These are phyloP conservation scores for Jaapia argillacea DNA, from an alignment of 768 basidiomycete species.

Conservation along the genomic window DNA sequence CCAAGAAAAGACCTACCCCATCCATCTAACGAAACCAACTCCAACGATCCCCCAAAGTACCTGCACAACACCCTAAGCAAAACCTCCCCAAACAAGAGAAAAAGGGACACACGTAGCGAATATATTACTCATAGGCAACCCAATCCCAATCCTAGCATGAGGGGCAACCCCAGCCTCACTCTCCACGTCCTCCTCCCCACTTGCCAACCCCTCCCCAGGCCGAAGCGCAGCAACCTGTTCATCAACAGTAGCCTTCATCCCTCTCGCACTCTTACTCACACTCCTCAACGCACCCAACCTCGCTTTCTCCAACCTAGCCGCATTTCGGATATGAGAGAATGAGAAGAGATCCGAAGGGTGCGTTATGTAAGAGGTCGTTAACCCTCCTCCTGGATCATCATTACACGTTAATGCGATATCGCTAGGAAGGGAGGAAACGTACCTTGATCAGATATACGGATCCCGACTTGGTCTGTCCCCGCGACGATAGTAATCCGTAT, in stretches of 20 bases:
- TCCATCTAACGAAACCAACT: conserved; percentile 71
- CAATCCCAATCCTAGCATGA: conserved; percentile 68
- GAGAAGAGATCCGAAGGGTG: conserved; percentile 77
- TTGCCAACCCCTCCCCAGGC: conserved; percentile 16
- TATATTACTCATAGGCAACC: conserved; percentile 84
- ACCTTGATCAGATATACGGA: conserved; percentile 93
- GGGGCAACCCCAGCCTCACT: conserved; percentile 34
- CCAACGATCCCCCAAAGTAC: conserved; percentile 77
- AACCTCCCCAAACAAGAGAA: neutral
- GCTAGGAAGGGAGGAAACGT: neutral
- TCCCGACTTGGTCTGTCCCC: conserved; percentile 60
- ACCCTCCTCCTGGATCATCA: conserved; percentile 53
- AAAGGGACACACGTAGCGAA: conserved; percentile 56
- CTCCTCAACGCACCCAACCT: conserved; percentile 60
- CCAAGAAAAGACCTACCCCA: conserved; percentile 49
- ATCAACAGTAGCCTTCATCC: conserved; percentile 68
- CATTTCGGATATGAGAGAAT: conserved; percentile 79
- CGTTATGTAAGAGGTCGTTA: conserved; percentile 41
- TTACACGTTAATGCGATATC: conserved; percentile 7
- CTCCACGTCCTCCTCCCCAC: conserved; percentile 25
- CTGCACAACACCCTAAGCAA: conserved; percentile 22
- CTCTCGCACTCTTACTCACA: conserved; percentile 47
- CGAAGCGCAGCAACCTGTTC: conserved; percentile 44
- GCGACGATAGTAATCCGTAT: conserved; percentile 71
- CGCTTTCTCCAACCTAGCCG: conserved; percentile 53